Evolutionary conservation across 2,329 filamentous ascomycete genomes (phyloP), one percentile per base, ranked within the genome.

Genomic region (Diplodia intermedia): DNA sequence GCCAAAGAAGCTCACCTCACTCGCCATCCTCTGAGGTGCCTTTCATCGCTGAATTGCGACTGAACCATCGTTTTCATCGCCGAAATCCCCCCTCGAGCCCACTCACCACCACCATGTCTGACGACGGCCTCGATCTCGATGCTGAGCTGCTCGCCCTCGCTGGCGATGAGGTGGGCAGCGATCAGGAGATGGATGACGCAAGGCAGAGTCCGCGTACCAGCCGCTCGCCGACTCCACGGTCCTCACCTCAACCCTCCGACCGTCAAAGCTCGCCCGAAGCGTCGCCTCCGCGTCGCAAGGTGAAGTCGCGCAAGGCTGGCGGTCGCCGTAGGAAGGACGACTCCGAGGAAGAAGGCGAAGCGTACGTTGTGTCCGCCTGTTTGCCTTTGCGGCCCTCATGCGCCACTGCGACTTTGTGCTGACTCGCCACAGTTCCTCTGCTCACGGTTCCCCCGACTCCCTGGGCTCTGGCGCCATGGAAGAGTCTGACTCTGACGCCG

Each of bases 61-160:
- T 38, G 18, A 7, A 14, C 15, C 47, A 63, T 38, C 47, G 3
- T 29, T 54, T 14, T 15, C 49, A 54, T 38, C 54, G n/a, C 29
- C 11, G 12, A 11, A 56, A 55, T 33, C 3, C 50, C 11, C 52
- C 15, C 47, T 23, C n/a, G 14, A 29, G 26, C 52, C 20, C 15
- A 29, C 61, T 40, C 53, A 52, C 56, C 38, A 9, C 68, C 71
- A 72, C 71, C 75, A 97, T 97, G 93, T 91, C 92, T 68, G 92
- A 94, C 68, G 74, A 75, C 67, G 68, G 68, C 11, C 57, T 65
- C 77, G 74, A 78, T 71, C 87, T 97, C 72, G 94, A 98, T 78
- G 93, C 94, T 74, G 94, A 97, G 83, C 89, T 98, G 72, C 90
- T 98, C 71, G 94, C 92, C 76, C 89, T 98, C 72, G 95, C 94